Base-by-base conservation (phyloP, 129 eudicot genomes). In the Centaurea solstitialis region DNA sequence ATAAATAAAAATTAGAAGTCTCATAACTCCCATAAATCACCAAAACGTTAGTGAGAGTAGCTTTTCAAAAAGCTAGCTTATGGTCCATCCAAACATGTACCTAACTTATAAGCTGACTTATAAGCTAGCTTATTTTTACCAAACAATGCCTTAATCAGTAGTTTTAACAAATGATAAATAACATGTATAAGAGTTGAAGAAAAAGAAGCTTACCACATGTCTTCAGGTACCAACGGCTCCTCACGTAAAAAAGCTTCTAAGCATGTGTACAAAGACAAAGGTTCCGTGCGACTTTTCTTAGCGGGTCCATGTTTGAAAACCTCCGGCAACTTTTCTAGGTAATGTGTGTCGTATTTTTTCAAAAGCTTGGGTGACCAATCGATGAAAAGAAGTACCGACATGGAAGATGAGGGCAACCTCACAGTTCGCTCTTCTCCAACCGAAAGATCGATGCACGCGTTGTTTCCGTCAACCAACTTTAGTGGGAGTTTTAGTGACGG, bases 161-260 rank as follows among this genome's bases (percentile, higher is more conserved):
- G 38, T 20, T 40, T 39, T 4, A 40, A 20, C 33, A 38, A 67
- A 39, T n/a, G 39, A 33, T 68, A 23, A n/a, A 39, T 3, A 47
- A 68, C 35, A 69, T 30, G 18, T 5, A 50, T 79, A 35, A 50
- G 37, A 53, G 6, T 18, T 9, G 77, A 61, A 40, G 57, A 69
- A 28, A 0, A 70, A 50, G 64, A 85, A 84, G 73, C 93, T 82
- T 71, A 95, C 99, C 99, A 95, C 99, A 93, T 95, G 84, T 95
- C 99, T 89, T 95, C 99, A 41, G 99, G 97, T 72, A 95, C 99
- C 83, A 95, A 83, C 12, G 99, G 99, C 91, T 95, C 99, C 80
- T 95, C 98, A 39, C 93, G 97, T 43, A 95, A 87, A 87, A 95
- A 95, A 79, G 98, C 91, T 88, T 95, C 99, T 79, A 95, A 80